These are phyloP conservation scores for Mycoemilia scoparia DNA, from an alignment of 192 early-diverging fungal genomes.

Conservation along the genomic window DNA sequence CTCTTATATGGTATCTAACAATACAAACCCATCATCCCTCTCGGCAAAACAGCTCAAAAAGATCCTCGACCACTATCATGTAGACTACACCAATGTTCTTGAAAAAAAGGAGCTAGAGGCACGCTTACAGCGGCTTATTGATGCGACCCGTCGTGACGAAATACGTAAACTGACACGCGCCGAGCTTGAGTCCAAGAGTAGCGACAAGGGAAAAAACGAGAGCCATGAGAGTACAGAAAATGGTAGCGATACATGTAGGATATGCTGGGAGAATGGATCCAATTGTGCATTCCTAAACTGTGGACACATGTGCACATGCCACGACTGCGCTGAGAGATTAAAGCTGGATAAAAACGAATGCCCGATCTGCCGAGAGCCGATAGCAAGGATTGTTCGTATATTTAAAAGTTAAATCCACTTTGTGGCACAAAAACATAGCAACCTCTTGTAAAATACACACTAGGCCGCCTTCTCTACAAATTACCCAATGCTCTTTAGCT, in stretches of 20 bases:
- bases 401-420: no score
- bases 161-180: no score
- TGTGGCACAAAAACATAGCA: no score
- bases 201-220: not conserved
- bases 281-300: conserved; percentile 78
- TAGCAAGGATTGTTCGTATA: conserved; percentile 44
- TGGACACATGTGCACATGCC: conserved; percentile 69
- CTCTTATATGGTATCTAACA: conserved; percentile 17
- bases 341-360: conserved; percentile 42
- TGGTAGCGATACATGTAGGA: conserved; percentile 41
- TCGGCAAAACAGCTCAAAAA: conserved; percentile 49
- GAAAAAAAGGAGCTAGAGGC: conserved; percentile 61
- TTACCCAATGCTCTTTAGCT: no score
- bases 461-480: no score
- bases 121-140: conserved; percentile 41
- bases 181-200: conserved; percentile 27
- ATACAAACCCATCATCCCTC: conserved; percentile 33
- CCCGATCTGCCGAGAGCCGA: conserved; percentile 62
- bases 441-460: no score
- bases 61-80: conserved; percentile 40
- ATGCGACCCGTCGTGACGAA: no score
- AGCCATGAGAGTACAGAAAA: conserved; percentile 3
- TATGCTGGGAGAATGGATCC: conserved; percentile 59
- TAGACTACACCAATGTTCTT: conserved; percentile 45
- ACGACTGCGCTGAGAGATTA: conserved; percentile 48